Evolutionary conservation across 2,329 filamentous ascomycete genomes (phyloP).

Genomic region (Claviceps africana): DNA sequence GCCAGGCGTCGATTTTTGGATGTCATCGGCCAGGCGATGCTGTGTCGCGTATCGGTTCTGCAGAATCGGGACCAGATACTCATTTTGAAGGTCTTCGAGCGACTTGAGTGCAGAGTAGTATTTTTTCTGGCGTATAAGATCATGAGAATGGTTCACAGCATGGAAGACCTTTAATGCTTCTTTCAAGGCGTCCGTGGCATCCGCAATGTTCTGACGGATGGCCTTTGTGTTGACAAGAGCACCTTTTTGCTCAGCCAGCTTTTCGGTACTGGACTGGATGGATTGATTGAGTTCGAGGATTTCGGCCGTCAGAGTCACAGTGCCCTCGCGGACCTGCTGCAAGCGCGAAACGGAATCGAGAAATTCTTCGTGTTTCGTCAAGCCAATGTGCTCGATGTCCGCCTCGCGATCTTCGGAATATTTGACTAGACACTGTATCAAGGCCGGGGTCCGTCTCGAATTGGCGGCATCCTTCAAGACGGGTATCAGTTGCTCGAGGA

Average conservation of each 20-base stretch:
- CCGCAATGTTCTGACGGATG: conserved; percentile 89
- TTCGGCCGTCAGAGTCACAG: conserved; percentile 74
- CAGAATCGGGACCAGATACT: conserved; percentile 62
- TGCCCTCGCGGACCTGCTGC: conserved; percentile 82
- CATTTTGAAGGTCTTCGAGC: conserved; percentile 88
- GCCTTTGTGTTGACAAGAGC: conserved; percentile 82
- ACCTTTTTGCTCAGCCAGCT: conserved; percentile 86
- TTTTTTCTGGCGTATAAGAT: conserved; percentile 80
- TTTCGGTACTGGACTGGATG: conserved; percentile 89
- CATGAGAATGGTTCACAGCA: conserved; percentile 87
- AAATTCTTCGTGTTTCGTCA: conserved; percentile 95
- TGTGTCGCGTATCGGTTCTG: conserved; percentile 81
- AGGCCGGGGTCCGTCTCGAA: conserved; percentile 55
- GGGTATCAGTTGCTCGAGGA: conserved; percentile 88
- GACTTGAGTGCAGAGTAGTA: conserved; percentile 92
- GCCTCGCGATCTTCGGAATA: conserved; percentile 77
- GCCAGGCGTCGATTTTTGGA: conserved; percentile 86
- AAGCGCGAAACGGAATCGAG: conserved; percentile 86
- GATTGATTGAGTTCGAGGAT: conserved; percentile 88
- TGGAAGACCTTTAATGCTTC: conserved; percentile 86
- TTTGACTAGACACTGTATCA: conserved; percentile 56
- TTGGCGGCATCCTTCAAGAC: conserved; percentile 80
- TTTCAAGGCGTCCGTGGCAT: conserved; percentile 74
- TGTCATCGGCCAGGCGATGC: conserved; percentile 88
- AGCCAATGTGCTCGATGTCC: conserved; percentile 87